Percentiles rank a stretch among this genome's conserved stretches.
phyloP scores from a whole-genome alignment of 495 filamentous ascomycete species.

The Aeminium ludgeri region DNA sequence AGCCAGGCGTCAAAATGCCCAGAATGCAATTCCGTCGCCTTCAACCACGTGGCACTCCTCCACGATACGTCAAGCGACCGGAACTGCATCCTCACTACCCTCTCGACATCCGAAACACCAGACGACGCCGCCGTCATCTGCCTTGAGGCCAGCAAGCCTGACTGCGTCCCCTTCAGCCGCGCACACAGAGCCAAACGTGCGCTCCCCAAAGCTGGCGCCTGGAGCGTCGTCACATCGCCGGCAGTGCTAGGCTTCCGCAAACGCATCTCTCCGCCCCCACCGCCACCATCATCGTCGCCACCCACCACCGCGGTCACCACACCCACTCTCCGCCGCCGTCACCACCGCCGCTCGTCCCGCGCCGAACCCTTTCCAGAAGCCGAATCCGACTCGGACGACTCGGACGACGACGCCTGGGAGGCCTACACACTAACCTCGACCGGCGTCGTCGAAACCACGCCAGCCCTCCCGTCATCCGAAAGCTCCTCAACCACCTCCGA shows the following conservation, averaged over 20 bases:
- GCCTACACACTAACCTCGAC: slow-evolving; percentile 42
- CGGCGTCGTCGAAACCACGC: slow-evolving; percentile 27
- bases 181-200: slow-evolving; percentile 22
- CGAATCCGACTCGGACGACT: background rate
- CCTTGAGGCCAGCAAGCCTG: background rate
- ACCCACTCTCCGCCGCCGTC: too few species aligned
- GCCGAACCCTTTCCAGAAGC: too few species aligned
- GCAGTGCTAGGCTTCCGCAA: slow-evolving; percentile 27
- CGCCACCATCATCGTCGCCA: background rate
- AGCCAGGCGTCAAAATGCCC: slow-evolving; percentile 3
- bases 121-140: background rate
- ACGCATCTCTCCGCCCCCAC: background rate
- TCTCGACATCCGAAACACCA: background rate
- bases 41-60: slow-evolving; percentile 21
- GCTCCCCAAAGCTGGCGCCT: slow-evolving; percentile 26
- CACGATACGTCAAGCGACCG: slow-evolving; percentile 13
- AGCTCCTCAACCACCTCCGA: slow-evolving; percentile 14
- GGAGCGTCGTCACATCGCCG: slow-evolving; percentile 27
- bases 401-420: slow-evolving; percentile 37
- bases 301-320: background rate
- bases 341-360: too few species aligned
- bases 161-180: slow-evolving; percentile 24
- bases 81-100: slow-evolving; percentile 6
- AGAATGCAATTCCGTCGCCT: slow-evolving; percentile 17
- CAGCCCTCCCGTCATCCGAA: background rate